phyloP scores from a whole-genome alignment of 495 filamentous ascomycete genomes.

The Pseudotulostoma volvatum region DNA sequence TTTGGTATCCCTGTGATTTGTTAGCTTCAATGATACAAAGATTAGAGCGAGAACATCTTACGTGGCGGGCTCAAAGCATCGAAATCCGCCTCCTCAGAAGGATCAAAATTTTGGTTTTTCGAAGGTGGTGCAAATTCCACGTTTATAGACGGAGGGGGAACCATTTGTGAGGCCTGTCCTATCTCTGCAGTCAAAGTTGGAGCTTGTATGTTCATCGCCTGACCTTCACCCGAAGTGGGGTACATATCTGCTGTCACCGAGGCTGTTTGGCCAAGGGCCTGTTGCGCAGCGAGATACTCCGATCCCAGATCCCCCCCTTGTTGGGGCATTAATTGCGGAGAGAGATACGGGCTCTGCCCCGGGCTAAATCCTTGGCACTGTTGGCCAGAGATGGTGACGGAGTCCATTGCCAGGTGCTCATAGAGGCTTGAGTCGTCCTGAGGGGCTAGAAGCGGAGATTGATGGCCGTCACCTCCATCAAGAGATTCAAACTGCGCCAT shows the following conservation, averaged over 20 bases:
- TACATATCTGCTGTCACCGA: constrained; percentile 38
- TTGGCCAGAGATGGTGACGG: constrained; percentile 69
- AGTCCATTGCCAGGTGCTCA: constrained; percentile 59
- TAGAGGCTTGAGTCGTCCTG: constrained; percentile 56
- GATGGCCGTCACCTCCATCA: constrained; percentile 52
- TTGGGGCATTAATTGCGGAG: constrained; percentile 66
- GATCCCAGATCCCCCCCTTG: constrained; percentile 35
- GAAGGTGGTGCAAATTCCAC: constrained; percentile 88
- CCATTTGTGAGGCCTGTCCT: constrained; percentile 57
- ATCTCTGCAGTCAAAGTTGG: constrained; percentile 34
- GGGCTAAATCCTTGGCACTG: constrained; percentile 52
- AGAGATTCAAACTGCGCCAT: constrained; percentile 64
- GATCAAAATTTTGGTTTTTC: constrained; percentile 52
- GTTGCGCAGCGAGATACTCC: constrained; percentile 36
- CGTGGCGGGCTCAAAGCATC: constrained; percentile 79
- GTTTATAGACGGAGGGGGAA: constrained; percentile 68
- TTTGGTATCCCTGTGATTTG: constrained; percentile 21
- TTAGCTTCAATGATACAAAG: constrained; percentile 4
- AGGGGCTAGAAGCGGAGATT: constrained; percentile 64
- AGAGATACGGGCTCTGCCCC: constrained; percentile 69
- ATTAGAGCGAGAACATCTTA: constrained; percentile 30
- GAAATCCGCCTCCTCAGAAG: constrained; percentile 44
- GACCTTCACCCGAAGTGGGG: constrained; percentile 23
- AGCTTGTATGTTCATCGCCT: constrained; percentile 12
- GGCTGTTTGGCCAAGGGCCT: constrained; percentile 31